Percentiles rank a stretch among this genome's conserved stretches.
These are phyloP conservation scores for Arthrocladium fulminans DNA, from an alignment of 2,329 filamentous ascomycete species.

Conservation along the genomic window DNA sequence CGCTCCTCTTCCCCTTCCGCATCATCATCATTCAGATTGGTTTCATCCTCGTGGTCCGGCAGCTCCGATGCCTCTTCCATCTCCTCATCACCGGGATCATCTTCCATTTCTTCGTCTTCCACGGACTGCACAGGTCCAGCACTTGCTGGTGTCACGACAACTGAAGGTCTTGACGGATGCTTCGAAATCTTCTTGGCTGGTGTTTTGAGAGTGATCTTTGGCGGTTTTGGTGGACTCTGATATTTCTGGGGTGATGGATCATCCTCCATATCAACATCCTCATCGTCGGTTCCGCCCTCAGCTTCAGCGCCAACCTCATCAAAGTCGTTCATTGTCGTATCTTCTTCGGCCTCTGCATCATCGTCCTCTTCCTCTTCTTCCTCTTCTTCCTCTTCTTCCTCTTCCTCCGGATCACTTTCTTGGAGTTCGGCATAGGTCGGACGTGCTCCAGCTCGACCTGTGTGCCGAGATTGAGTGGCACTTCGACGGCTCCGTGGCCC, in stretches of 20 bases:
- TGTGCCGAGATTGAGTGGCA: constrained; percentile 15
- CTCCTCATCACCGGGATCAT: constrained; percentile 44
- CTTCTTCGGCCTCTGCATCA: constrained; percentile 23
- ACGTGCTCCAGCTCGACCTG: constrained; percentile 33
- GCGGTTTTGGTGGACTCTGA: constrained; percentile 16
- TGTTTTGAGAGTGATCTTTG: constrained; percentile 23
- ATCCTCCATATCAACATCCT: constrained; percentile 40
- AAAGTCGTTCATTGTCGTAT: constrained; percentile 21
- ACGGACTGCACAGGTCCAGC: constrained; percentile 35
- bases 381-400: constrained; percentile 30
- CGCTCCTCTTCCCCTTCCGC: constrained; percentile 36
- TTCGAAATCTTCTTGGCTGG: constrained; percentile 23
- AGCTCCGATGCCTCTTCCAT: constrained; percentile 31
- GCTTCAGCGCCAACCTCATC: constrained; percentile 27
- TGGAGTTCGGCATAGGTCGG: constrained; percentile 29
- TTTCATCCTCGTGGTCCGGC: constrained; percentile 8
- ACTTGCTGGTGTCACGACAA: constrained; percentile 30
- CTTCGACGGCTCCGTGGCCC: constrained; percentile 37
- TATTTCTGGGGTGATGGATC: constrained; percentile 24
- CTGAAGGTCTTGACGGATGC: constrained; percentile 28
- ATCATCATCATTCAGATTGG: constrained; percentile 29
- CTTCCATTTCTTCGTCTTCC: constrained; percentile 40
- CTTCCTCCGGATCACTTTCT: constrained; percentile 38
- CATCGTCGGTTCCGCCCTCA: constrained; percentile 24
- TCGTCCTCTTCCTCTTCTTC: constrained; percentile 24